phyloP scores from a whole-genome alignment of 1,139 yeast species.

The Yamadazyma triangularis region DNA sequence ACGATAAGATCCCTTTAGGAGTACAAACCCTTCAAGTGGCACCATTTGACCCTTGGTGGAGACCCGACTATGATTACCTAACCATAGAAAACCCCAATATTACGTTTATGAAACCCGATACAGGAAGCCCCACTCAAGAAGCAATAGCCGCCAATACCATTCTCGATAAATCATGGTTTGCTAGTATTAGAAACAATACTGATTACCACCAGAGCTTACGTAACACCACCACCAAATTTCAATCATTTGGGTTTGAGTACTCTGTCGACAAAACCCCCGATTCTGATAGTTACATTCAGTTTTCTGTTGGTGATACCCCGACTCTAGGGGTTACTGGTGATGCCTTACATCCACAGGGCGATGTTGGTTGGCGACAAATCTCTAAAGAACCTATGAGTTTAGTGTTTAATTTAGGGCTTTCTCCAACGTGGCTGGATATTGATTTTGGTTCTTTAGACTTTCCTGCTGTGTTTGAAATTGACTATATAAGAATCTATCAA shows the following conservation, averaged over 20 bases:
- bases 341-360: constrained; percentile 23
- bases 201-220: too few species aligned
- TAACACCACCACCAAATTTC: constrained; percentile 19
- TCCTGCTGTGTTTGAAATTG: constrained; percentile 24
- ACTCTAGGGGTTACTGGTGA: constrained; percentile 20
- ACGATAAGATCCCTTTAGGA: constrained; percentile 18
- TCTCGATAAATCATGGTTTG: constrained; percentile 21
- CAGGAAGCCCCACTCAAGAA: constrained; percentile 28
- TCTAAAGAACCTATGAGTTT: constrained; percentile 28
- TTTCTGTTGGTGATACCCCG: constrained; percentile 17
- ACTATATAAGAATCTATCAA: constrained; percentile 26
- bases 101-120: constrained; percentile 23
- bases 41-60: constrained; percentile 32
- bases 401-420: constrained; percentile 24
- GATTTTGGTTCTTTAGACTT: constrained; percentile 19
- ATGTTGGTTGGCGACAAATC: constrained; percentile 24
- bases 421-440: constrained; percentile 22
- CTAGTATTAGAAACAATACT: constrained; percentile 8
- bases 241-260: constrained; percentile 23
- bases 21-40: constrained; percentile 30
- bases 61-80: constrained; percentile 27
- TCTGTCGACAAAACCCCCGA: constrained; percentile 14
- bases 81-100: constrained; percentile 15
- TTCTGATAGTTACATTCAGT: constrained; percentile 19
- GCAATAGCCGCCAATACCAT: constrained; percentile 25